phyloP scores from a whole-genome alignment of 176 grass and related monocot species.

The Phoenix dactylifera region DNA sequence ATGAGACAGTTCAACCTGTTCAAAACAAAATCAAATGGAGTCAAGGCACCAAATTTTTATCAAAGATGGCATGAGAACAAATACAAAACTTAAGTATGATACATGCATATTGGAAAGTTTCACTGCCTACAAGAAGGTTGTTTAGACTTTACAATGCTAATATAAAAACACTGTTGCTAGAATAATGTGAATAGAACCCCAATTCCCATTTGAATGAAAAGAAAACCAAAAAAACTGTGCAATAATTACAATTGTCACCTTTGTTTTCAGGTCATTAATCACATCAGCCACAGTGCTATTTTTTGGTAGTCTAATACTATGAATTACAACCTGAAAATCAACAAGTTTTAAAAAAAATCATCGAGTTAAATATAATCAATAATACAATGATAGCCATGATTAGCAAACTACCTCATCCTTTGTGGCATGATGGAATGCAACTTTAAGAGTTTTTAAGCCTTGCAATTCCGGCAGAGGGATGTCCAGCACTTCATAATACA shows the following conservation, averaged over 20 bases:
- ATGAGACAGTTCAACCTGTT: constrained; percentile 77
- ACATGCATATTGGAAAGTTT: too few relatives aligned
- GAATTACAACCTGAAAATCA: constrained; percentile 56
- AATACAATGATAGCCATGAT: constrained; percentile 3
- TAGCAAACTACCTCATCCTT: constrained; percentile 72
- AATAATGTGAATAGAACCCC: too few relatives aligned
- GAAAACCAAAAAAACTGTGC: too few relatives aligned
- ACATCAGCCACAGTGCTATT: constrained; percentile 94
- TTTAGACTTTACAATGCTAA: too few relatives aligned
- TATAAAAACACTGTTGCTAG: too few relatives aligned
- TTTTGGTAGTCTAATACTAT: constrained; percentile 92
- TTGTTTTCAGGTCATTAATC: constrained; percentile 72
- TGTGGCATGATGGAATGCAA: constrained; percentile 81
- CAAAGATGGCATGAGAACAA: too few relatives aligned
- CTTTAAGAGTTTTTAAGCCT: constrained; percentile 89
- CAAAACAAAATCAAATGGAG: background rate
- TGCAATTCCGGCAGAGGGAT: constrained; percentile 97
- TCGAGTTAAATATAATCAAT: background rate
- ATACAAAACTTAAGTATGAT: too few relatives aligned
- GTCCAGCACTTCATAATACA: constrained; percentile 97
- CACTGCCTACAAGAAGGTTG: too few relatives aligned
- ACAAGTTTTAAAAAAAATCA: too few relatives aligned
- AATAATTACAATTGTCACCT: constrained; percentile 37
- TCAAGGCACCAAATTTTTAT: too few relatives aligned
- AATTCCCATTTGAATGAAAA: too few relatives aligned